Evolutionary conservation across 768 basidiomycete species (phyloP), one percentile per base, ranked within the genome.

Genomic region (Tylopilus intermedius): DNA sequence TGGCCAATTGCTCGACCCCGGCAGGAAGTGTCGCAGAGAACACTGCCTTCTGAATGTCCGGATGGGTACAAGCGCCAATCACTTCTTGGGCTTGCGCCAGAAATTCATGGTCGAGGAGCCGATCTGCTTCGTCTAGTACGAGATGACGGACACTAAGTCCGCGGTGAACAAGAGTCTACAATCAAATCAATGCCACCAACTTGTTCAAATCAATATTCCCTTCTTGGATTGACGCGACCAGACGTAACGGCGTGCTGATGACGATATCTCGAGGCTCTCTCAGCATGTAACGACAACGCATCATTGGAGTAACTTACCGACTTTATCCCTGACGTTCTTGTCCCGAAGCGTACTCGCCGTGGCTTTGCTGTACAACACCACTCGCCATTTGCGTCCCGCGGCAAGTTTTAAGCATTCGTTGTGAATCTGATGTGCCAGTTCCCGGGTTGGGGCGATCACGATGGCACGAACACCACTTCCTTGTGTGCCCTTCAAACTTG

Each of bases 1-100:
- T 84, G 0, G 93, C 93, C 26, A 93, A 72, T 62, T 86, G 89
- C 68, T 99, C 96, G 1, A 81, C 86, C 9, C 84, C 82, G 10
- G 90, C 84, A 15, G 95, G 95, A 41, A 99, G 81, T 0, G 96
- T 99, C 1, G 96, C 96, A 60, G 91, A 94, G 68, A 98, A 93
- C 18, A 97, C 84, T 2, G 88, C 88, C 62, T 93, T 96, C 66
- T 91, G 91, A 1, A 94, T 56, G 2, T 73, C 68, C 3, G 80
- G 67, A 64, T 86, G 75, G 0, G 81, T 81, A 62, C 93, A 96
- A 15, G 88, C 80, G 2, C 79, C 80, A 11, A 94, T 71, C 48
- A 98, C 84, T 68, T 94, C 95, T 72, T 93, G 80, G 2, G 92
- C 81, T 73, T 98, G 95, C 9, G 80, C 73, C 50, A 92, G 72